Evolutionary conservation across 345 rosid species (phyloP).

Genomic region (Populus euphratica): DNA sequence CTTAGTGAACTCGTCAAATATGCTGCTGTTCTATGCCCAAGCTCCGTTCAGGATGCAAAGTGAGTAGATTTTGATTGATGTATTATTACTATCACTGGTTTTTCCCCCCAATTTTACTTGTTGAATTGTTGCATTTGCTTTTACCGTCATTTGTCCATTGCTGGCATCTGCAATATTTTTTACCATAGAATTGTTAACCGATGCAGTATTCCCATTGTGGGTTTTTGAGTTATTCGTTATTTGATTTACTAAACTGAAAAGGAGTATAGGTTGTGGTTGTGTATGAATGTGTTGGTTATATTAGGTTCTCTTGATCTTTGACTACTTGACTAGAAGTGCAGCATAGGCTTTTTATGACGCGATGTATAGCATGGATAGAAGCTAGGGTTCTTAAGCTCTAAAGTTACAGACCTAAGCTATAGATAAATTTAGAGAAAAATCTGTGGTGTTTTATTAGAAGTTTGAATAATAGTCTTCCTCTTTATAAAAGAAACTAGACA

Average conservation of each 20-base stretch:
- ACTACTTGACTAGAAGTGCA: slow-evolving; percentile 3
- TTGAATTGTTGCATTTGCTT: not conserved
- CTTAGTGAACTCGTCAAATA: slow-evolving; percentile 90
- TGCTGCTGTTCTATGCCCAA: slow-evolving; percentile 95
- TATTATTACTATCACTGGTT: too few relatives aligned
- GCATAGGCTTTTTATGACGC: not conserved
- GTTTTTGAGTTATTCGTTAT: not conserved
- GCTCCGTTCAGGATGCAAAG: slow-evolving; percentile 93
- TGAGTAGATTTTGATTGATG: slow-evolving; percentile 33
- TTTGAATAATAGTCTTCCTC: too few relatives aligned
- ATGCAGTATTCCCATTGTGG: not conserved
- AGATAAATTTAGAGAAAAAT: too few relatives aligned
- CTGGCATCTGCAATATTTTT: not conserved
- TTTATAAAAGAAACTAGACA: too few relatives aligned
- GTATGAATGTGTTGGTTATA: not conserved
- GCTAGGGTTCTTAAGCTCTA: too few relatives aligned
- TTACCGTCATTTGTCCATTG: slow-evolving; percentile 1
- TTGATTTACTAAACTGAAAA: not conserved
- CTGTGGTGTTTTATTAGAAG: too few relatives aligned
- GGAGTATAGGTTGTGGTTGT: not conserved
- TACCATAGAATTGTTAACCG: not conserved
- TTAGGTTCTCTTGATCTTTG: not conserved
- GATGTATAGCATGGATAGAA: too few relatives aligned
- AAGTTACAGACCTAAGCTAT: too few relatives aligned
- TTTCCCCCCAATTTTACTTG: not conserved